Base-by-base conservation (phyloP, 441 rosid species). In the Jatropha multifida region DNA sequence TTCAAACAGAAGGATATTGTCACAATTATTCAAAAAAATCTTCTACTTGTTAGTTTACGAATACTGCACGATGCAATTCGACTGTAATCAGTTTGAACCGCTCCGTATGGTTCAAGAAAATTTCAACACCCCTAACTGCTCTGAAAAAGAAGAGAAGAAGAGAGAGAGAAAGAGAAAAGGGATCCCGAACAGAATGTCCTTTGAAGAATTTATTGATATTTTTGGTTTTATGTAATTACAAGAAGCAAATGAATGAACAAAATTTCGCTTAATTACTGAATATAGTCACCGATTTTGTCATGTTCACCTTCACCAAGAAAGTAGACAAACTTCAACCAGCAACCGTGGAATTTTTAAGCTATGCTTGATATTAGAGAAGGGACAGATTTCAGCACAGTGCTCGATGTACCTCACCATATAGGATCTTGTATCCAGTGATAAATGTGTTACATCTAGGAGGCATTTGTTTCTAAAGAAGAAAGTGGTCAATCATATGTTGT, bases 401-500 rank as follows among this genome's bases (percentile, higher is more conserved):
- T 14, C 15, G 41, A 1, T 37, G 27, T 69, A 54, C 55, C 72
- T 41, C 65, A 38, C 54, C 15, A 9, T 61, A 48, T 58, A 56
- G n/a, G 62, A 58, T 27, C 54, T 51, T 17, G 68, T 27, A 62
- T 46, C 75, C 46, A 26, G 64, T 62, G 9, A 17, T 51, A 5
- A 59, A 40, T 14, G 59, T 13, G 32, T 69, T 69, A 26, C 42
- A 15, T 23, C 32, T 41, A 62, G 37, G 0, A 71, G 52, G 4
- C 18, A 7, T 10, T 41, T 14, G 41, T 58, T 75, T 67, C 80
- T 84, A 93, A 17, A 82, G 81, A 58, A 83, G 90, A 77, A 94
- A 90, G 82, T 89, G 92, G 83, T 90, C 94, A 3, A 94, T 88
- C 78, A 92, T 86, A 76, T 94, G 97, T 58, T 90, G 90, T 81